These are phyloP conservation scores for Halophytophthora polymorphica DNA, from an alignment of 352 stramenopile species.

Conservation along the genomic window DNA sequence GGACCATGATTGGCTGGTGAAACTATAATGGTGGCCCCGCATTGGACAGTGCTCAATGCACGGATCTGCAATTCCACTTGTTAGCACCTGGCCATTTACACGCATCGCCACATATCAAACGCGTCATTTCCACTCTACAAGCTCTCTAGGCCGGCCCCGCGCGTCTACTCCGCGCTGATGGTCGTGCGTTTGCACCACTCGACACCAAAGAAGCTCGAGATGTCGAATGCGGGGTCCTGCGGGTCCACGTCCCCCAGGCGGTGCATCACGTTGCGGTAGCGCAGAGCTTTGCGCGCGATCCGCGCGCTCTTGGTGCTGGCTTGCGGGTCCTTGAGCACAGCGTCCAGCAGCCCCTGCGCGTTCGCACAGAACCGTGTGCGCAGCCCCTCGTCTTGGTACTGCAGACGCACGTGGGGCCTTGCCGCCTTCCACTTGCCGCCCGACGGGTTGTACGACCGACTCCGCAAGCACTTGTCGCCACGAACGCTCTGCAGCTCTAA, in stretches of 20 bases:
- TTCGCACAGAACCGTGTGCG: slow-evolving; percentile 10
- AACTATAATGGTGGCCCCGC: too few relatives aligned
- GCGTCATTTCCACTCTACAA: too few relatives aligned
- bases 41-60: too few relatives aligned
- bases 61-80: too few relatives aligned
- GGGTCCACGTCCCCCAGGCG: slow-evolving; percentile 8
- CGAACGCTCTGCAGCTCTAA: too few relatives aligned
- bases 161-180: not conserved
- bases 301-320: not conserved
- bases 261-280: slow-evolving; percentile 11
- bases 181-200: slow-evolving; percentile 8
- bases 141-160: not conserved
- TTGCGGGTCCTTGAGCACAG: slow-evolving; percentile 3
- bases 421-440: not conserved
- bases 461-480: too few relatives aligned
- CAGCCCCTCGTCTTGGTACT: slow-evolving; percentile 10
- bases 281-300: slow-evolving; percentile 16
- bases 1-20: too few relatives aligned
- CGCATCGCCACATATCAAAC: too few relatives aligned
- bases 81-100: too few relatives aligned
- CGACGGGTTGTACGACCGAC: too few relatives aligned
- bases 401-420: slow-evolving; percentile 1
- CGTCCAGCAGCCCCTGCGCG: slow-evolving; percentile 4
- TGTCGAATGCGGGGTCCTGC: slow-evolving; percentile 10
- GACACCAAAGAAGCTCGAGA: slow-evolving; percentile 16